Conservation (phyloP, 2,329 filamentous ascomycete species). For the Penicillium freii region DNA sequence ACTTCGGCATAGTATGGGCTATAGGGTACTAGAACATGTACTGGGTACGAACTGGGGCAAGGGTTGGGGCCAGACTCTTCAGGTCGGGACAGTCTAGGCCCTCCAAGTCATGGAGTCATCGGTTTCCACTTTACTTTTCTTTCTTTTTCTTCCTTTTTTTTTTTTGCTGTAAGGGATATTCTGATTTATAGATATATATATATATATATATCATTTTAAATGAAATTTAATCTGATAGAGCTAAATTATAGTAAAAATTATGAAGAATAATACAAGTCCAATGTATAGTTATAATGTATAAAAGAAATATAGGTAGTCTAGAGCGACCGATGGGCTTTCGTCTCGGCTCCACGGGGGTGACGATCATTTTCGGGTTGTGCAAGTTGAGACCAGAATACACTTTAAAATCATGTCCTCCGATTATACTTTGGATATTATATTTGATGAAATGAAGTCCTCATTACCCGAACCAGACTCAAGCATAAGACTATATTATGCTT, state of each 20-base stretch:
- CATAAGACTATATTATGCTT: not conserved
- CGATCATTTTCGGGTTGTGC: slow-evolving; percentile 19
- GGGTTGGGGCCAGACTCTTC: slow-evolving; percentile 18
- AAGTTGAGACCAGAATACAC: not conserved
- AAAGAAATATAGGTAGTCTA: slow-evolving; percentile 6
- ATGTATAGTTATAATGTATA: not conserved
- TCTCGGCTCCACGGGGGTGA: slow-evolving; percentile 12
- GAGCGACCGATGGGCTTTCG: slow-evolving; percentile 11
- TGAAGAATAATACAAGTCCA: not conserved
- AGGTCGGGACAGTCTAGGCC: slow-evolving; percentile 24
- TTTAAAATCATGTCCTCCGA: not conserved
- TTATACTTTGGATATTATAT: not conserved
- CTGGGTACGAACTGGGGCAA: slow-evolving; percentile 13
- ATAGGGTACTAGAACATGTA: slow-evolving; percentile 5
- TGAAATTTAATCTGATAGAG: not conserved
- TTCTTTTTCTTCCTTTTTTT: not conserved
- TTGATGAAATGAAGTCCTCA: slow-evolving; percentile 1
- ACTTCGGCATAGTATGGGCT: slow-evolving; percentile 13
- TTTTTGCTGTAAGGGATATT: slow-evolving; percentile 6
- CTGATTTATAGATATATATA: not conserved
- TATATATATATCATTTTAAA: not conserved
- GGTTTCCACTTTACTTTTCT: slow-evolving; percentile 1
- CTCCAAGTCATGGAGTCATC: slow-evolving; percentile 28
- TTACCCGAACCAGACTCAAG: slow-evolving; percentile 9
- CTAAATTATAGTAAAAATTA: not conserved